Evolutionary conservation across 1,284 basidiomycete genomes (phyloP).

Genomic region (Microstroma glucosiphilum): DNA sequence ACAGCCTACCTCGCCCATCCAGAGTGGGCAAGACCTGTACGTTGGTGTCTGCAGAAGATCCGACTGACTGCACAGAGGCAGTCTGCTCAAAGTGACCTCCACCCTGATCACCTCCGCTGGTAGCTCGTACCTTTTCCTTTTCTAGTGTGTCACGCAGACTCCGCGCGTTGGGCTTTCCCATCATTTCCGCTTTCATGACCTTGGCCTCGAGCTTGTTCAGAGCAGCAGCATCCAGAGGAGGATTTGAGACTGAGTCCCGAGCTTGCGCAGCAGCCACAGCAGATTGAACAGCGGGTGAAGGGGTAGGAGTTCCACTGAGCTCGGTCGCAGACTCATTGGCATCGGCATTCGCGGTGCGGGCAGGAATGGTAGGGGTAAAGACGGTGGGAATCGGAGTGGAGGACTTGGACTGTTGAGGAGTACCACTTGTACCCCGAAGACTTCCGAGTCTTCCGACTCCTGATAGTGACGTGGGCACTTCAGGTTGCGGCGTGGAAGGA

Average conservation of each 20-base stretch:
- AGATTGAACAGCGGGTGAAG: no score
- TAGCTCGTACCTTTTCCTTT: constrained; percentile 50
- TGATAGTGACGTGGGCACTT: no score
- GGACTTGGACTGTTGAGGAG: constrained; percentile 15
- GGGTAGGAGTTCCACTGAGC: background rate
- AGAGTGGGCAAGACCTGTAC: constrained; percentile 83
- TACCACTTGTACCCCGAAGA: background rate
- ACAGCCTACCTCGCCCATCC: constrained; percentile 76
- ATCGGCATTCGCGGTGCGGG: background rate
- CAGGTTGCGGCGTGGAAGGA: constrained; percentile 19
- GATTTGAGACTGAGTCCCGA: background rate
- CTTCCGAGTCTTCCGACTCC: no score
- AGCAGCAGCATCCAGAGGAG: constrained; percentile 55
- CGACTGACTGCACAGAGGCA: background rate
- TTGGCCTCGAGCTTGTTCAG: constrained; percentile 89
- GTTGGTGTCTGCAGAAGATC: constrained; percentile 49
- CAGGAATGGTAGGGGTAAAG: constrained; percentile 16
- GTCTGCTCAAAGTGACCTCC: constrained; percentile 19
- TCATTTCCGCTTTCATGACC: constrained; percentile 82
- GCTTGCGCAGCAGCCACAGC: background rate
- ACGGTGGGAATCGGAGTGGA: constrained; percentile 34
- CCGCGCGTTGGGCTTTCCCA: constrained; percentile 63
- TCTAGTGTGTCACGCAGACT: constrained; percentile 9
- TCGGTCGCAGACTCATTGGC: background rate
- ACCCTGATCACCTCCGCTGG: constrained; percentile 46